These are phyloP conservation scores for Gigaspora rosea DNA, from an alignment of 192 early-diverging fungal species.

Conservation along the genomic window DNA sequence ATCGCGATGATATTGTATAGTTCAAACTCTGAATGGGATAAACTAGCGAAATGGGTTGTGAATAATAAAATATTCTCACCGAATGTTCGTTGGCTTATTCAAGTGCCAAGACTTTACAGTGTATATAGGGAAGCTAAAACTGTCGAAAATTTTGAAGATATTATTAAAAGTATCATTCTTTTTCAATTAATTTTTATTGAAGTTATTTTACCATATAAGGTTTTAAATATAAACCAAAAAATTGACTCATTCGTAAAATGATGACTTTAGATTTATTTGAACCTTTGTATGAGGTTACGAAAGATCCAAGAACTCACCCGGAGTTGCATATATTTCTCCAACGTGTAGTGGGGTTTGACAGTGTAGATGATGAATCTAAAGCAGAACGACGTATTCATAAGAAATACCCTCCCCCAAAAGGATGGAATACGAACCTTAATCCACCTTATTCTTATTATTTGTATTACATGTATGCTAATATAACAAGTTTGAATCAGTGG, in stretches of 20 bases:
- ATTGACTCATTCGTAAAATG: too few species aligned
- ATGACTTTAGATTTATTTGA: conserved; percentile 68
- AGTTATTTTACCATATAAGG: too few species aligned
- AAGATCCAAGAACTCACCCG: conserved; percentile 82
- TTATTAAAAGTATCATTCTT: conserved; percentile 59
- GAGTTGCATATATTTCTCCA: conserved; percentile 92
- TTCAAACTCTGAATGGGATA: conserved; percentile 80
- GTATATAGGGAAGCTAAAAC: conserved; percentile 71
- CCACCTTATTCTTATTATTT: conserved; percentile 95
- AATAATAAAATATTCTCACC: conserved; percentile 86
- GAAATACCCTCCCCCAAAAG: conserved; percentile 72
- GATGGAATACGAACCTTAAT: conserved; percentile 64
- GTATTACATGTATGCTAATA: conserved; percentile 90
- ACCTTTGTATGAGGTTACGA: conserved; percentile 90
- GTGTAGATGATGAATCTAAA: conserved; percentile 94
- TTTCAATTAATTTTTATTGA: too few species aligned
- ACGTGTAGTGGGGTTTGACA: conserved; percentile 92
- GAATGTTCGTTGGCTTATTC: conserved; percentile 96
- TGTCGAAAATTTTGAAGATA: conserved; percentile 73
- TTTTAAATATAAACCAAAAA: too few species aligned
- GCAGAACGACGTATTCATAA: conserved; percentile 78
- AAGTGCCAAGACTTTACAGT: conserved; percentile 89
- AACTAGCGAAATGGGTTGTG: conserved; percentile 89
- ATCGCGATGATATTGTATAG: background rate
- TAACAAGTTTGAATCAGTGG: conserved; percentile 80